A percentile compares a stretch with the other conserved stretches of the same genome.
phyloP scores from a whole-genome alignment of 257 asterid species.

The Nicotiana undulata region DNA sequence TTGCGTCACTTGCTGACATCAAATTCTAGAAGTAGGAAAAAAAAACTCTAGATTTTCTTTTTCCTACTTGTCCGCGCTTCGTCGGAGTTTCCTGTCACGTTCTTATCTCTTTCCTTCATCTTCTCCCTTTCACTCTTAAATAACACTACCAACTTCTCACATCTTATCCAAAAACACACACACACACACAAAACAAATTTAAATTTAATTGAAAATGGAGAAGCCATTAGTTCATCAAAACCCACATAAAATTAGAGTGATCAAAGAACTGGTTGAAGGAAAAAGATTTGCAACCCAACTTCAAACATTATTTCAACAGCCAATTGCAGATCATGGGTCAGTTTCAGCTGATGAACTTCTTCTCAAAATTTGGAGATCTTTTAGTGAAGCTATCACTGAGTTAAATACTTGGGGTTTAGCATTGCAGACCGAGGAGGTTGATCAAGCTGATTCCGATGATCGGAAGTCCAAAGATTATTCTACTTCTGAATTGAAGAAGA shows the following conservation, averaged over 20 bases:
- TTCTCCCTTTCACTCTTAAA: not conserved
- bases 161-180: not conserved
- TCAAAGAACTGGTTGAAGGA: constrained; percentile 35
- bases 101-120: constrained; percentile 26
- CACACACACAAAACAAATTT: not conserved
- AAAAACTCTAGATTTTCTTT: not conserved
- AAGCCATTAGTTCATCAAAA: not conserved
- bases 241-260: constrained; percentile 3
- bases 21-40: not conserved
- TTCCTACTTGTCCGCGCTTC: constrained; percentile 20
- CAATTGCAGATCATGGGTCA: constrained; percentile 2
- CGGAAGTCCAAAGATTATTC: constrained; percentile 16
- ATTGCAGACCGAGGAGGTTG: constrained; percentile 26
- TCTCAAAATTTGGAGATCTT: constrained; percentile 33
- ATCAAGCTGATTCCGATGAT: constrained; percentile 17
- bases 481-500: constrained; percentile 10
- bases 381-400: constrained; percentile 26
- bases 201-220: not conserved
- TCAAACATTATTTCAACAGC: constrained; percentile 26
- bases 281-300: constrained; percentile 31
- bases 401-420: constrained; percentile 12
- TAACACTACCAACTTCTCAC: not conserved
- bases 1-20: not conserved
- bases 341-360: constrained; percentile 22
- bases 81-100: constrained; percentile 19